phyloP scores from a whole-genome alignment of 352 stramenopile species.

The Pelagophyceae sp. region DNA sequence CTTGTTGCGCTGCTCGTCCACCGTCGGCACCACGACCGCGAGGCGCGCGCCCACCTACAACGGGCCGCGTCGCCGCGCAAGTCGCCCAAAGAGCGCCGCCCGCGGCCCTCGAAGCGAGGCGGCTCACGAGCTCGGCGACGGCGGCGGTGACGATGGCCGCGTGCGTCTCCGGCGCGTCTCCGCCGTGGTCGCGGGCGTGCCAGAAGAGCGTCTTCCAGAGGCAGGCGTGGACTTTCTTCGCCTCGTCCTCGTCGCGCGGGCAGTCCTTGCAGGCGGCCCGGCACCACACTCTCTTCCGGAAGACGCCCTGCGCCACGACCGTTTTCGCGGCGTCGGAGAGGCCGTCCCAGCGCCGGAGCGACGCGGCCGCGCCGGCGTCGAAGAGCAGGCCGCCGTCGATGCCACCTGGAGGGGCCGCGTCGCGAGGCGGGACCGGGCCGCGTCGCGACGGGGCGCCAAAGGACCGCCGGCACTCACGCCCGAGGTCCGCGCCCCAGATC shows the following conservation, averaged over 20 bases:
- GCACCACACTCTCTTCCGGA: not conserved
- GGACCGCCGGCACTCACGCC: not conserved
- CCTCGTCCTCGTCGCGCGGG: not conserved
- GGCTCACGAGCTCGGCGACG: too few species aligned
- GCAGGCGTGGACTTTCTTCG: too few species aligned
- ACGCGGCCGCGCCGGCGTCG: not conserved
- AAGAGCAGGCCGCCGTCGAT: not conserved
- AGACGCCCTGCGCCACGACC: not conserved
- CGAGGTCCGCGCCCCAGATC: not conserved
- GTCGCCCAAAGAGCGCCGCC: too few species aligned
- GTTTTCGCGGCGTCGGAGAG: not conserved
- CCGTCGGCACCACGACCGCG: too few species aligned
- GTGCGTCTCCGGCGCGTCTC: not conserved
- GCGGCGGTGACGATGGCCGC: not conserved
- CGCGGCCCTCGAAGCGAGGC: too few species aligned
- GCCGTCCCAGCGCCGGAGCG: not conserved
- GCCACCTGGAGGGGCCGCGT: not conserved
- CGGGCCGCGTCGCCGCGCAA: too few species aligned
- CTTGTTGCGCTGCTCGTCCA: too few species aligned
- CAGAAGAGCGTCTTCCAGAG: too few species aligned
- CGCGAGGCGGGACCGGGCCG: not conserved
- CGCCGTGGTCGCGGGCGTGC: not conserved
- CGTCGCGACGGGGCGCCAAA: not conserved
- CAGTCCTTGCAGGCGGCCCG: not conserved
- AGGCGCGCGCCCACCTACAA: too few species aligned